A percentile compares a stretch with the other conserved stretches of the same genome.
Evolutionary conservation across 257 asterid genomes (phyloP).

Genomic region (Coffea eugenioides): DNA sequence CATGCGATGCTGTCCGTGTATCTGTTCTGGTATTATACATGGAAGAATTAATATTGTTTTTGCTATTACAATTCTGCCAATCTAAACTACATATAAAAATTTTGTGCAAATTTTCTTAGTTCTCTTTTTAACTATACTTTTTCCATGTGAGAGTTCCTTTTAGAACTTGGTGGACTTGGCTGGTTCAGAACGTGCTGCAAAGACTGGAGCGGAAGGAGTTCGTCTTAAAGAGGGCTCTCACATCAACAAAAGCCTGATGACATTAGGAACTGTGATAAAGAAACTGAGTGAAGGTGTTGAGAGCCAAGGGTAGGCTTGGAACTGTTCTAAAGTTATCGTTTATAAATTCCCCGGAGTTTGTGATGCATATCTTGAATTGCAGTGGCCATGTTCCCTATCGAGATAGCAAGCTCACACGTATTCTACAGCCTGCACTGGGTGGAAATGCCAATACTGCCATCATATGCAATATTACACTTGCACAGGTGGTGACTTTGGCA

Average conservation of each 20-base stretch:
- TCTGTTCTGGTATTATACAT: slow-evolving; percentile 74
- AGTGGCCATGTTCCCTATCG: slow-evolving; percentile 98
- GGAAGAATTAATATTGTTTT: background rate
- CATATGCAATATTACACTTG: slow-evolving; percentile 97
- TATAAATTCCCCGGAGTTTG: background rate
- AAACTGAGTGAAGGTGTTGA: slow-evolving; percentile 98
- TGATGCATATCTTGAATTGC: slow-evolving; percentile 36
- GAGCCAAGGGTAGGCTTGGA: slow-evolving; percentile 85
- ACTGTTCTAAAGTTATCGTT: slow-evolving; percentile 13
- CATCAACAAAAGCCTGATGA: slow-evolving; percentile 93
- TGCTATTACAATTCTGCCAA: background rate
- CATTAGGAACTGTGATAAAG: slow-evolving; percentile 94
- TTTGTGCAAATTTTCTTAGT: background rate
- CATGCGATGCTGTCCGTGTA: slow-evolving; percentile 99
- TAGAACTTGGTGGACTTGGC: slow-evolving; percentile 99
- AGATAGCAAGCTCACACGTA: slow-evolving; percentile 97
- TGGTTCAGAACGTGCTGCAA: slow-evolving; percentile 99
- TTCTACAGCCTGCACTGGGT: slow-evolving; percentile 95
- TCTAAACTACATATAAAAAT: background rate
- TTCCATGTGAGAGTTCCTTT: slow-evolving; percentile 15
- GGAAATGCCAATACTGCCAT: slow-evolving; percentile 98
- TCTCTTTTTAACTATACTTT: background rate
- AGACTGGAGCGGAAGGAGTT: slow-evolving; percentile 99
- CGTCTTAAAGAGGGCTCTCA: slow-evolving; percentile 98
- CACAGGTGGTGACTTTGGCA: slow-evolving; percentile 59